Conservation (phyloP, 345 rosid species). For the Alliaria petiolata region DNA sequence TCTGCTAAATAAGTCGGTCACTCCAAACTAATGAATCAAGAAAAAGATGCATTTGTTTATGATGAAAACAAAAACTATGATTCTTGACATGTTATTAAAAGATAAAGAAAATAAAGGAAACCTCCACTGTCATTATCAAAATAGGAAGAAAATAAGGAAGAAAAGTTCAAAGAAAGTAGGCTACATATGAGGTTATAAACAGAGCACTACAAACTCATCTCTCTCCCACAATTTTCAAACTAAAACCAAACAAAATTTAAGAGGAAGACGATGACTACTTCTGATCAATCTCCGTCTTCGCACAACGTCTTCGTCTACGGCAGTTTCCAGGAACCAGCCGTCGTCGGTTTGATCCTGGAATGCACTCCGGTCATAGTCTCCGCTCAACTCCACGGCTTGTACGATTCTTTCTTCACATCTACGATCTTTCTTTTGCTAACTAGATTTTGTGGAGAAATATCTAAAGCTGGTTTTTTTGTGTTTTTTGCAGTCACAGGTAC, state of each 20-base stretch:
- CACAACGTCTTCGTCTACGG: slow-evolving; percentile 83
- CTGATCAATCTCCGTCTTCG: not conserved
- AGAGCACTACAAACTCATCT: not conserved
- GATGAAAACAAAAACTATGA: not conserved
- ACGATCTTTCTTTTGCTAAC: not conserved
- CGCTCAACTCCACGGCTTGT: slow-evolving; percentile 68
- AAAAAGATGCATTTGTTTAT: not conserved
- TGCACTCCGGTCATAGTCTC: slow-evolving; percentile 53
- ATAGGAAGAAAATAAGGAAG: too few relatives aligned
- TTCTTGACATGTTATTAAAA: not conserved
- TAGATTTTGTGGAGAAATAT: not conserved
- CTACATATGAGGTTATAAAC: not conserved
- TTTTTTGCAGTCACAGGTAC: slow-evolving; percentile 55
- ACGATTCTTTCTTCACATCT: not conserved
- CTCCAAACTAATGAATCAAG: not conserved
- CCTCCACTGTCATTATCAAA: not conserved
- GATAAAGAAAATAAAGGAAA: not conserved
- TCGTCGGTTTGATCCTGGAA: slow-evolving; percentile 57
- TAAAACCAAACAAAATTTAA: too few relatives aligned
- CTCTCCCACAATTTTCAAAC: not conserved
- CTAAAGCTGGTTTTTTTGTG: not conserved
- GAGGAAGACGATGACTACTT: not conserved
- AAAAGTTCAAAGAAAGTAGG: not conserved
- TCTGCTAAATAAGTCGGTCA: not conserved
- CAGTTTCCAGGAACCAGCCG: slow-evolving; percentile 71